Conservation (phyloP, 257 asterid genomes). For the Henckelia pumila region DNA sequence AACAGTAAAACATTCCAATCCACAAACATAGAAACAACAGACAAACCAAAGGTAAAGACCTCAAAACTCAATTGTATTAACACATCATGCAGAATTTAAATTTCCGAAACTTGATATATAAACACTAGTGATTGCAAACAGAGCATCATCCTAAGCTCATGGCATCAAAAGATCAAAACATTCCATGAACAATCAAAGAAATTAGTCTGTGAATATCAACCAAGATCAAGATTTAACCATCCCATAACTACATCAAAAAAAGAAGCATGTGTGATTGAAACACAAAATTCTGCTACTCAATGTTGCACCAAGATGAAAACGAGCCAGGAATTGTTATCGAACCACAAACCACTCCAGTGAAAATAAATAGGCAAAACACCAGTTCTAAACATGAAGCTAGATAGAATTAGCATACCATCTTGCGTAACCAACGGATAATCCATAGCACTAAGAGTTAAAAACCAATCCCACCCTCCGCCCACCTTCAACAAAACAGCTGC, state of each 20-base stretch:
- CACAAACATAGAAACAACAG: conserved; percentile 6
- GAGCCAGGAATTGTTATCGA: neutral
- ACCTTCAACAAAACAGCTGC: conserved; percentile 77
- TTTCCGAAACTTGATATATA: neutral
- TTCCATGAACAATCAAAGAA: neutral
- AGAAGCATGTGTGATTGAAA: neutral
- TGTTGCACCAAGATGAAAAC: conserved; percentile 16
- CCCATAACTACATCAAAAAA: neutral
- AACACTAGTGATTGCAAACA: conserved; percentile 9
- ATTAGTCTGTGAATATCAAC: neutral
- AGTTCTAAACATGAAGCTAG: conserved; percentile 15
- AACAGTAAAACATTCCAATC: conserved; percentile 2
- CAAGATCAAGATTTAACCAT: conserved; percentile 6
- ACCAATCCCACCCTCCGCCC: conserved; percentile 95
- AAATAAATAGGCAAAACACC: conserved; percentile 10
- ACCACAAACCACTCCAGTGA: conserved; percentile 21
- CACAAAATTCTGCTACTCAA: conserved; percentile 8
- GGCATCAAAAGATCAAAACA: conserved; percentile 12
- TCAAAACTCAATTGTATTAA: conserved; percentile 20
- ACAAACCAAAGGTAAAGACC: conserved; percentile 16
- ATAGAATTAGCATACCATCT: conserved; percentile 61
- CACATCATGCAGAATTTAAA: neutral
- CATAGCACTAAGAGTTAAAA: conserved; percentile 75
- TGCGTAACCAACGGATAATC: conserved; percentile 94
- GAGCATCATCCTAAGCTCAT: neutral